phyloP scores from a whole-genome alignment of 495 filamentous ascomycete species.

The Penicillium silybi region DNA sequence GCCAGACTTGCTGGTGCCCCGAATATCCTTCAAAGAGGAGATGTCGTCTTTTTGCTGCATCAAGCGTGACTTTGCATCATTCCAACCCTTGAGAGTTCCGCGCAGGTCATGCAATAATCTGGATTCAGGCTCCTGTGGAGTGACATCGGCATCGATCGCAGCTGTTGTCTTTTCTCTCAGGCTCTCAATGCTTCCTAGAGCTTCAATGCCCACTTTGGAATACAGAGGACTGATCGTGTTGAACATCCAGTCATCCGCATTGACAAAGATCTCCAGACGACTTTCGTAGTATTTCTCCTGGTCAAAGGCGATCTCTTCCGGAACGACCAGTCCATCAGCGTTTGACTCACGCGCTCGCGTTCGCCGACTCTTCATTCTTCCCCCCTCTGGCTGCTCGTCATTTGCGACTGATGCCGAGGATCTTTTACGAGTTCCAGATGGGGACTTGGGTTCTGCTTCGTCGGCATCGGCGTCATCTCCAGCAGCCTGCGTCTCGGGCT shows the following conservation, averaged over 20 bases:
- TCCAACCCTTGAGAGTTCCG: constrained; percentile 52
- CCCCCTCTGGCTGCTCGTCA: constrained; percentile 51
- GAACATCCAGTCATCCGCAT: constrained; percentile 75
- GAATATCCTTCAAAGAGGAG: constrained; percentile 42
- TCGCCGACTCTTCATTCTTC: constrained; percentile 75
- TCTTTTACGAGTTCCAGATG: constrained; percentile 39
- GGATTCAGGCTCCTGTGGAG: constrained; percentile 18
- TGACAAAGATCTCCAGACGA: constrained; percentile 61
- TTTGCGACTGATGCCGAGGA: constrained; percentile 48
- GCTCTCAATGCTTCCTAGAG: constrained; percentile 39
- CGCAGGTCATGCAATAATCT: constrained; percentile 51
- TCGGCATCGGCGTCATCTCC: constrained; percentile 23
- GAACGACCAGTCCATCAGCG: constrained; percentile 43
- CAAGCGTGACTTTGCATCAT: constrained; percentile 54
- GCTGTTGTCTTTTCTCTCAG: constrained; percentile 30
- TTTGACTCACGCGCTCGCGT: constrained; percentile 74
- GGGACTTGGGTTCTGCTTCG: constrained; percentile 31
- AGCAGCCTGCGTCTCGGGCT: constrained; percentile 15
- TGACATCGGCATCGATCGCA: constrained; percentile 15
- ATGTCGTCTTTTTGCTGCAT: constrained; percentile 53
- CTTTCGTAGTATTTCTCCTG: constrained; percentile 67
- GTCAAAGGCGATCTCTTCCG: constrained; percentile 57
- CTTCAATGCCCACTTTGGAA: constrained; percentile 59
- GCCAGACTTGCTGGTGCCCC: constrained; percentile 50
- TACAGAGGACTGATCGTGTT: constrained; percentile 62